Conservation (phyloP, 805 yeast species). For the Pichia exigua region DNA sequence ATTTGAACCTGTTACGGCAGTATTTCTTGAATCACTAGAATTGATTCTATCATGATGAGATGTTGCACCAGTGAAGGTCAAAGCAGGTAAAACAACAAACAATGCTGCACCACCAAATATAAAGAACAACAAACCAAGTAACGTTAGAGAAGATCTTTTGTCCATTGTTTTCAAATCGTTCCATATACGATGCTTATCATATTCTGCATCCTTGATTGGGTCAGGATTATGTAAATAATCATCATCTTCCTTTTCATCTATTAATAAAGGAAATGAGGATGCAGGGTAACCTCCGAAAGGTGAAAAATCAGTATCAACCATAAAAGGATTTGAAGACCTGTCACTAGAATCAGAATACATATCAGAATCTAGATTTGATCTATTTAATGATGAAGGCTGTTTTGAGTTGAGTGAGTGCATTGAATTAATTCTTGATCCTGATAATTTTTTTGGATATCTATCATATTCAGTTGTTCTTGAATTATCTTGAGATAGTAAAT, state of each 20-base stretch:
- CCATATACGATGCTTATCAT: slow-evolving; percentile 61
- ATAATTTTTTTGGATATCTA: slow-evolving; percentile 56
- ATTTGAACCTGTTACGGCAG: slow-evolving; percentile 1
- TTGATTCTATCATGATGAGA: slow-evolving; percentile 12
- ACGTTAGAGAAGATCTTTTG: slow-evolving; percentile 51
- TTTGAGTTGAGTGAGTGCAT: slow-evolving; percentile 36
- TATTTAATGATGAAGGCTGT: slow-evolving; percentile 9
- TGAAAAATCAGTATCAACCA: slow-evolving; percentile 57
- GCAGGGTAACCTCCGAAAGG: slow-evolving; percentile 99
- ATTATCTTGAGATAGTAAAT: slow-evolving; percentile 1
- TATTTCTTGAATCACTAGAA: background rate
- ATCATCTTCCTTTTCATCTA: slow-evolving; percentile 92
- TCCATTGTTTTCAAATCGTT: slow-evolving; percentile 63
- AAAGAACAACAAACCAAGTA: slow-evolving; percentile 52
- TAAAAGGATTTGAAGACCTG: slow-evolving; percentile 30
- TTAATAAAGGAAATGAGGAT: slow-evolving; percentile 76
- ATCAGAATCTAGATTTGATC: slow-evolving; percentile 5
- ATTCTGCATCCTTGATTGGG: slow-evolving; percentile 83
- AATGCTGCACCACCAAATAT: slow-evolving; percentile 56
- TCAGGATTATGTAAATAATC: slow-evolving; percentile 95
- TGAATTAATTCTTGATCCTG: slow-evolving; percentile 46
- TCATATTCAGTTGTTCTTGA: slow-evolving; percentile 45
- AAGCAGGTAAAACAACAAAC: slow-evolving; percentile 72
- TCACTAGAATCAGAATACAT: slow-evolving; percentile 17
- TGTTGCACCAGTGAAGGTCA: slow-evolving; percentile 72